These are phyloP conservation scores for Cytospora schulzeri DNA, from an alignment of 2,329 filamentous ascomycete species.

Conservation along the genomic window DNA sequence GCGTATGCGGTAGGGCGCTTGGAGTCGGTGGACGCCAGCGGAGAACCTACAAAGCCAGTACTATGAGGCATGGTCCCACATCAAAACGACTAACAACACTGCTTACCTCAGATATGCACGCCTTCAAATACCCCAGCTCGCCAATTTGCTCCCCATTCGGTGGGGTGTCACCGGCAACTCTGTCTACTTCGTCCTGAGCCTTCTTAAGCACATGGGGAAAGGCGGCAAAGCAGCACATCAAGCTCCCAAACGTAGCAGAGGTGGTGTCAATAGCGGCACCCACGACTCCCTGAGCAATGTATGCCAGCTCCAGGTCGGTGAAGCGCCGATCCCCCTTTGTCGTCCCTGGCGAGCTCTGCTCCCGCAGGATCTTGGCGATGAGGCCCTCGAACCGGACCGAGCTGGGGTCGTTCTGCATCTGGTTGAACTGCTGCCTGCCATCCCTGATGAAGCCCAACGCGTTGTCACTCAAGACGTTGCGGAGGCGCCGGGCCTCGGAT, in stretches of 20 bases:
- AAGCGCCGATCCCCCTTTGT: constrained; percentile 1
- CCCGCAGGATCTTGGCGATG: constrained; percentile 10
- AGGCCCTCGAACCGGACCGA: constrained; percentile 2
- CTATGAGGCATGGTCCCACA: no score
- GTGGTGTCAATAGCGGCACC: constrained; percentile 12
- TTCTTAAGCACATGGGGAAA: constrained; percentile 7
- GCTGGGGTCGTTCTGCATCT: background rate
- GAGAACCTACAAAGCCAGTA: no score
- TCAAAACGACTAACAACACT: no score
- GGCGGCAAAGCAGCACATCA: constrained; percentile 10
- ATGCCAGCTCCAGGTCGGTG: constrained; percentile 5
- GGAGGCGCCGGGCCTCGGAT: background rate
- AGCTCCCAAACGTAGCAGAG: background rate
- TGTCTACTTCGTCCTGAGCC: constrained; percentile 13
- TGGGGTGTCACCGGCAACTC: background rate
- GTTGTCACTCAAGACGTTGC: background rate
- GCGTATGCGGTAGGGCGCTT: constrained; percentile 8
- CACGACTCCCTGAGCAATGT: background rate
- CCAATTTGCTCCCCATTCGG: constrained; percentile 9
- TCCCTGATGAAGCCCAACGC: background rate
- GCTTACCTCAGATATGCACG: constrained; percentile 12
- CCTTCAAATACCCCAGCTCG: constrained; percentile 4
- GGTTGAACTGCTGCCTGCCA: background rate
- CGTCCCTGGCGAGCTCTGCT: background rate
- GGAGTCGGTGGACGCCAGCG: constrained; percentile 12